phyloP scores from a whole-genome alignment of 140 eudicot genomes.

The Erigeron philadelphicus region DNA sequence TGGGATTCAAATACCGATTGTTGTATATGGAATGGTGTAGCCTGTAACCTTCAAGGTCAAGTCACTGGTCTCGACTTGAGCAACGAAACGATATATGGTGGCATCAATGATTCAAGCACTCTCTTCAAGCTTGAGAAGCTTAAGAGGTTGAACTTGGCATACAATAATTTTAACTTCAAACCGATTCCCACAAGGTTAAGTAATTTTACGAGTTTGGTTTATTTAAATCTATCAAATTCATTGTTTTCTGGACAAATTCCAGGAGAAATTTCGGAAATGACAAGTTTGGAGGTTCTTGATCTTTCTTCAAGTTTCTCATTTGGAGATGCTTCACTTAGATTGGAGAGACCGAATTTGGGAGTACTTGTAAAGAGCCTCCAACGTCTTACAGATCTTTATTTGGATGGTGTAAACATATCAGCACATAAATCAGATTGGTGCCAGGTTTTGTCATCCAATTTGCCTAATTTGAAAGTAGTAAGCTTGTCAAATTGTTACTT shows the following conservation, averaged over 20 bases:
- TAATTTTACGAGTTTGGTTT: background rate
- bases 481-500: slow-evolving; percentile 35
- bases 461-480: slow-evolving; percentile 34
- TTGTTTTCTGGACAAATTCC: slow-evolving; percentile 7
- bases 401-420: slow-evolving; percentile 49
- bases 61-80: slow-evolving; percentile 12
- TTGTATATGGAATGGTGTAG: slow-evolving; percentile 8
- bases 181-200: background rate
- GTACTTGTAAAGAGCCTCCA: slow-evolving; percentile 32
- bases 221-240: background rate
- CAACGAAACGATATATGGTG: background rate
- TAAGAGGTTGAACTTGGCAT: slow-evolving; percentile 8
- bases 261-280: background rate
- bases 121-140: background rate
- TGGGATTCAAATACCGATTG: slow-evolving; percentile 9
- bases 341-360: slow-evolving; percentile 33
- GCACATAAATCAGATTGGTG: slow-evolving; percentile 35
- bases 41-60: slow-evolving; percentile 7
- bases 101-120: background rate
- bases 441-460: slow-evolving; percentile 36
- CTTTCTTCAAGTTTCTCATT: background rate
- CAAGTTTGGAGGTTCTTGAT: slow-evolving; percentile 9
- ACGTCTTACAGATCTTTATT: slow-evolving; percentile 36
- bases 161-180: background rate
- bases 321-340: background rate